Evolutionary conservation across 768 basidiomycete species (phyloP).

Genomic region (Kwoniella bestiolae): DNA sequence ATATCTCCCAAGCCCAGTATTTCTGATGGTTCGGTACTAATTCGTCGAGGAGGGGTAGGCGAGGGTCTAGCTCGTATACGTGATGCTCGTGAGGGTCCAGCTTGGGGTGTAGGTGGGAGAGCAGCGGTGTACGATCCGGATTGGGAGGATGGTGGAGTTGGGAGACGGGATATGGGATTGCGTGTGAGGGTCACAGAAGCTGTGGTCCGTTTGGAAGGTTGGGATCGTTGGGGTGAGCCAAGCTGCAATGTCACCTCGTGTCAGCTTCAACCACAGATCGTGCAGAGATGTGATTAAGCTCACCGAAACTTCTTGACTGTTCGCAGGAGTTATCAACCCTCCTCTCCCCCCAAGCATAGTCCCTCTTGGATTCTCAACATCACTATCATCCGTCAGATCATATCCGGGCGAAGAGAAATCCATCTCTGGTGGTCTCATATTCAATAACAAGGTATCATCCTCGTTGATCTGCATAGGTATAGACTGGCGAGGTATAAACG

Average conservation of each 20-base stretch:
- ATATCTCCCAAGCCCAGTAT: constrained; percentile 1
- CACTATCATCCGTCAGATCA: constrained; percentile 19
- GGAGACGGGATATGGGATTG: constrained; percentile 21
- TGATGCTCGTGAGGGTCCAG: neutral
- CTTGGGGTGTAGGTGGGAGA: constrained; percentile 8
- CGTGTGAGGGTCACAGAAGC: neutral
- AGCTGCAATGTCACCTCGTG: neutral
- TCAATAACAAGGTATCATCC: constrained; percentile 27
- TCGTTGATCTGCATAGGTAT: constrained; percentile 12
- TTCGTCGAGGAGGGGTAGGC: constrained; percentile 26
- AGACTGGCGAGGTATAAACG: constrained; percentile 13
- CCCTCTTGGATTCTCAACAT: constrained; percentile 1
- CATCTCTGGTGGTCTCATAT: constrained; percentile 21
- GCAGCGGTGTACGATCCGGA: neutral
- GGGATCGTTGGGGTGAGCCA: constrained; percentile 13
- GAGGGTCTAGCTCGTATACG: constrained; percentile 27
- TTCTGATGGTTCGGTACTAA: neutral
- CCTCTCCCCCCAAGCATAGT: constrained; percentile 18
- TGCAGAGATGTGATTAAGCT: constrained; percentile 1
- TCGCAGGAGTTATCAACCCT: constrained; percentile 37
- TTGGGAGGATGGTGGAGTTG: constrained; percentile 38
- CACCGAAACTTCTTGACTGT: constrained; percentile 34
- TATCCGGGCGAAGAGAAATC: constrained; percentile 3
- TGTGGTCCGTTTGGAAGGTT: neutral
- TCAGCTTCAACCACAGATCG: neutral